Conservation (phyloP, 169 alveolate genomes). For the Plasmodium falciparum region DNA sequence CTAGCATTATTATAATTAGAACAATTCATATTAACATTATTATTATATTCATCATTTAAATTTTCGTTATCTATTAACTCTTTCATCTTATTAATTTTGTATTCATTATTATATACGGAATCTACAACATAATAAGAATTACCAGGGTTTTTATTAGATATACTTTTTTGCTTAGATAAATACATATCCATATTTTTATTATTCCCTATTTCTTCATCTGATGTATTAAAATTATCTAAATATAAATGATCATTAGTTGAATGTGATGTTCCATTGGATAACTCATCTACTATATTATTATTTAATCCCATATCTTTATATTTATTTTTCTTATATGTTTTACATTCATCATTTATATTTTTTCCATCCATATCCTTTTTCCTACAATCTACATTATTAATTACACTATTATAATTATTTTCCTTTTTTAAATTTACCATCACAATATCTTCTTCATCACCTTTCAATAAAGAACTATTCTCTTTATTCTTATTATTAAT, state of each 20-base stretch:
- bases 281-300: slow-evolving; percentile 10
- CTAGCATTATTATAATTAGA: too few species aligned
- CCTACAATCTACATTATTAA: neutral
- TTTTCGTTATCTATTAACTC: slow-evolving; percentile 52
- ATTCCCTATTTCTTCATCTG: slow-evolving; percentile 45
- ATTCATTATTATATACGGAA: slow-evolving; percentile 70
- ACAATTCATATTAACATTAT: too few species aligned
- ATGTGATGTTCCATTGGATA: slow-evolving; percentile 42
- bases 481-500: too few species aligned
- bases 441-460: neutral
- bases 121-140: slow-evolving; percentile 41
- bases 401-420: neutral
- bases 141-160: slow-evolving; percentile 15
- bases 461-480: neutral
- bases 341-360: neutral
- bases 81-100: slow-evolving; percentile 62
- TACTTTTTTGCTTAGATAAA: slow-evolving; percentile 9
- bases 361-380: neutral
- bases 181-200: slow-evolving; percentile 11
- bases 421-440: neutral
- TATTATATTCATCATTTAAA: neutral
- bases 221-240: slow-evolving; percentile 62
- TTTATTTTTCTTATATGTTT: slow-evolving; percentile 4
- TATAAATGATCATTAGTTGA: slow-evolving; percentile 65
- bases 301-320: neutral